A percentile compares a stretch with the other conserved stretches of the same genome.
phyloP scores from a whole-genome alignment of 2,329 filamentous ascomycete genomes.

The Aspergillus felis region DNA sequence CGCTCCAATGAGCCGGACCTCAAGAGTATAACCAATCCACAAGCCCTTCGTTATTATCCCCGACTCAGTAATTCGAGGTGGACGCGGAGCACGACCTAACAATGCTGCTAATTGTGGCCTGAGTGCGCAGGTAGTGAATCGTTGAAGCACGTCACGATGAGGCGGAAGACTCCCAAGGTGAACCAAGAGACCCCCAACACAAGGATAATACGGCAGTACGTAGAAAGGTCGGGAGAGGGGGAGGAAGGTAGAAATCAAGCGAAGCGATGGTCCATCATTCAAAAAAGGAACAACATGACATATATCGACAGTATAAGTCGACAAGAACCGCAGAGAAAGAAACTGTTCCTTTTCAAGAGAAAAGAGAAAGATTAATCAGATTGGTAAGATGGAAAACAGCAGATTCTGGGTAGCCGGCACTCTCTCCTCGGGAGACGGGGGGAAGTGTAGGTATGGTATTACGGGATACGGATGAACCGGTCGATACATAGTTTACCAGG shows the following conservation, averaged over 20 bases:
- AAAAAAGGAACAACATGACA: neutral
- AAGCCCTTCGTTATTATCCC: slow-evolving; percentile 4
- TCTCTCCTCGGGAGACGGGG: neutral
- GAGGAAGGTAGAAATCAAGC: neutral
- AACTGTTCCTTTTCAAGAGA: neutral
- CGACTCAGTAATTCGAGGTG: neutral
- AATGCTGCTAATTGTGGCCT: slow-evolving; percentile 1
- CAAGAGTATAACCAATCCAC: slow-evolving; percentile 21
- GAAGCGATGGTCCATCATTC: neutral
- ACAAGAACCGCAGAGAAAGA: neutral
- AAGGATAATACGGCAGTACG: neutral
- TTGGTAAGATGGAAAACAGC: neutral
- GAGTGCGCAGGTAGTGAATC: neutral
- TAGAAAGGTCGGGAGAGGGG: neutral
- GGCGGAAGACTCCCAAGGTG: neutral
- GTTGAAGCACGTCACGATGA: slow-evolving; percentile 1
- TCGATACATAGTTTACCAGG: neutral
- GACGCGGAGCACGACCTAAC: slow-evolving; percentile 1
- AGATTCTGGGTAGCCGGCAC: neutral
- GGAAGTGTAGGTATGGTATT: neutral
- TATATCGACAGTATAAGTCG: neutral
- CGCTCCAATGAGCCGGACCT: slow-evolving; percentile 23
- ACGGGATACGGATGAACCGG: neutral
- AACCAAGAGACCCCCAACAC: neutral
- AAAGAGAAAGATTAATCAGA: neutral